Conservation (phyloP, 805 yeast species). For the Wickerhamomyces hampshirensis region DNA sequence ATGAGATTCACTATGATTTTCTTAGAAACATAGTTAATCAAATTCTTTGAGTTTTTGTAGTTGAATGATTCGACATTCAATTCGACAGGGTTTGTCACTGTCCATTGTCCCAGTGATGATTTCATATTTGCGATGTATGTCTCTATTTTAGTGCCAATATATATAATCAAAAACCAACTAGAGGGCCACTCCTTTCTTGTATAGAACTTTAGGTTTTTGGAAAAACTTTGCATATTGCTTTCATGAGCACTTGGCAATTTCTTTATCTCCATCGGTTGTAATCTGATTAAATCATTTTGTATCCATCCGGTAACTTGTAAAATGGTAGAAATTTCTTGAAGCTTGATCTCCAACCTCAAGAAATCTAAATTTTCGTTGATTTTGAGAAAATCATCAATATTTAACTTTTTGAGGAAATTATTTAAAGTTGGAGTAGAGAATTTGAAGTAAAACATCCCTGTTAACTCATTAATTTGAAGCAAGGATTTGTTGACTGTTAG, state of each 20-base stretch:
- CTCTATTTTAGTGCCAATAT: slow-evolving; percentile 24
- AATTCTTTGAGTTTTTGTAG: slow-evolving; percentile 19
- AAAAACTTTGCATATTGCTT: not conserved
- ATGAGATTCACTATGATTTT: slow-evolving; percentile 17
- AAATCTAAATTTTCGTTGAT: slow-evolving; percentile 19
- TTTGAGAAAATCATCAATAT: slow-evolving; percentile 22
- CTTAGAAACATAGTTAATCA: slow-evolving; percentile 14
- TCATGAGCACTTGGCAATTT: slow-evolving; percentile 17
- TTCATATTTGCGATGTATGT: slow-evolving; percentile 32
- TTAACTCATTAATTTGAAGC: slow-evolving; percentile 23
- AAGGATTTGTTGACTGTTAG: slow-evolving; percentile 25
- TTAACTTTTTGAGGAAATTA: slow-evolving; percentile 18
- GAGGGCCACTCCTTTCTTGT: slow-evolving; percentile 32
- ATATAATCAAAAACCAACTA: slow-evolving; percentile 35
- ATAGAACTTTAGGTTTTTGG: slow-evolving; percentile 29
- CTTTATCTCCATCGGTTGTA: slow-evolving; percentile 43
- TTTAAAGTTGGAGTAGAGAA: slow-evolving; percentile 36
- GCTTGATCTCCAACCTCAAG: slow-evolving; percentile 16
- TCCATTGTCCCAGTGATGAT: slow-evolving; percentile 12
- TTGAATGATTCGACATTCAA: slow-evolving; percentile 17
- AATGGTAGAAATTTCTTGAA: slow-evolving; percentile 46
- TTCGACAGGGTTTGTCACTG: slow-evolving; percentile 6
- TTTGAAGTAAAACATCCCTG: slow-evolving; percentile 39
- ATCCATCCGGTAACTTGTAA: slow-evolving; percentile 69
- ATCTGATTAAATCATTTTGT: slow-evolving; percentile 46